A percentile compares a stretch with the other conserved stretches of the same genome.
These are phyloP conservation scores for Tolypocladium album DNA, from an alignment of 2,329 filamentous ascomycete species.

Conservation along the genomic window DNA sequence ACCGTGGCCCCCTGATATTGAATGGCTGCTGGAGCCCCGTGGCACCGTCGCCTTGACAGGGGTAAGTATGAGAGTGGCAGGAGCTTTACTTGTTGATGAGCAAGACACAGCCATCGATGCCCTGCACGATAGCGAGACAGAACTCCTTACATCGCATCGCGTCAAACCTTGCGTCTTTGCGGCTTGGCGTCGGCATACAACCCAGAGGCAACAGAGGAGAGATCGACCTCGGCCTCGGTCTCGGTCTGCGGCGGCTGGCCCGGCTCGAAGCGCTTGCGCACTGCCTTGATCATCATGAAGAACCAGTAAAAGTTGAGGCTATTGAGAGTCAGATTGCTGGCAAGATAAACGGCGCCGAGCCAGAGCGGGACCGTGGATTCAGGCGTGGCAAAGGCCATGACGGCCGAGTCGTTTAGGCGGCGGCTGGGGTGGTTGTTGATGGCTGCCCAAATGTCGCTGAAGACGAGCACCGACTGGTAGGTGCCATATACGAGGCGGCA, in stretches of 20 bases:
- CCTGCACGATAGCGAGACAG: background rate
- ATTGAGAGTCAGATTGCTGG: constrained; percentile 62
- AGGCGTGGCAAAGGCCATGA: constrained; percentile 34
- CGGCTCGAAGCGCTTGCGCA: constrained; percentile 63
- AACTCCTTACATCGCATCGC: background rate
- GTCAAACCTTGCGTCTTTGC: constrained; percentile 18
- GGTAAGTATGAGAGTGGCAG: background rate
- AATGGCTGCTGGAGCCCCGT: background rate
- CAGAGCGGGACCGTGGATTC: constrained; percentile 52
- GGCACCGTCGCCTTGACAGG: background rate
- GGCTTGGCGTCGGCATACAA: constrained; percentile 7
- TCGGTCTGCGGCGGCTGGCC: constrained; percentile 17
- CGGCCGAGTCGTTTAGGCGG: constrained; percentile 8
- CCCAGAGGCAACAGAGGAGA: constrained; percentile 18
- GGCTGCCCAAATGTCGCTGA: constrained; percentile 56
- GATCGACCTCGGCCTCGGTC: constrained; percentile 18
- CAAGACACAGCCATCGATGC: background rate
- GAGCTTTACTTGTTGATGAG: background rate
- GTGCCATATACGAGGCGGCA: constrained; percentile 71
- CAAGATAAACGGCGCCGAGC: constrained; percentile 58
- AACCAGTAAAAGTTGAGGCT: constrained; percentile 79
- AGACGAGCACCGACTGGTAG: constrained; percentile 58
- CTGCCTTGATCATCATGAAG: constrained; percentile 72
- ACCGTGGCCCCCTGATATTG: background rate
- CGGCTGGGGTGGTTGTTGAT: constrained; percentile 26